These are phyloP conservation scores for Diphasiastrum complanatum DNA, from an alignment of 83 land plant species.

Conservation along the genomic window DNA sequence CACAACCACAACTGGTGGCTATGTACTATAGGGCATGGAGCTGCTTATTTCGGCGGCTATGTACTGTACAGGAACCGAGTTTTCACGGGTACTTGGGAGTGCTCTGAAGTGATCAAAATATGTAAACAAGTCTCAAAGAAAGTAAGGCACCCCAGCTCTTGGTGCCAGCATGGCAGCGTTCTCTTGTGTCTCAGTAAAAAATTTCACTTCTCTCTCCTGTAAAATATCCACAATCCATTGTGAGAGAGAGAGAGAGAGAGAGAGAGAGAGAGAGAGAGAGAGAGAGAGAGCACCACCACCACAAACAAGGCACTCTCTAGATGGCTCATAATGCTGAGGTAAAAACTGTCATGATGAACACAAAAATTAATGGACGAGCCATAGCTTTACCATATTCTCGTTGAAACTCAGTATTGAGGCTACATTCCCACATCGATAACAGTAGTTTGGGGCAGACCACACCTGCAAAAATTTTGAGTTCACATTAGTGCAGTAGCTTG, in stretches of 20 bases:
- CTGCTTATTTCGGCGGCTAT: no score
- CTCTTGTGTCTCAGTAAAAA: conserved; percentile 96
- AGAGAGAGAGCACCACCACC: neutral
- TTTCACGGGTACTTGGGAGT: no score
- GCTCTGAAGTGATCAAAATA: no score
- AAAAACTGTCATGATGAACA: neutral
- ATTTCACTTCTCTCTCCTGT: conserved; percentile 96
- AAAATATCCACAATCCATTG: no score
- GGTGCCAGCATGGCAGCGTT: conserved; percentile 98
- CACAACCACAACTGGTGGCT: no score
- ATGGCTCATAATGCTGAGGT: no score
- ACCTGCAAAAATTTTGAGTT: conserved; percentile 68
- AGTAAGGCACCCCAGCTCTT: conserved; percentile 88
- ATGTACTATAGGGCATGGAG: no score
- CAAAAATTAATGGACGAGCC: neutral
- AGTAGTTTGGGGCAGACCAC: conserved; percentile 99
- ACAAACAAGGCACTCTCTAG: conserved; percentile 9
- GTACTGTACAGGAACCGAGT: no score
- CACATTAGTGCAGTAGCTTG: no score
- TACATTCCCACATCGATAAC: conserved; percentile 98
- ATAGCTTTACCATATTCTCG: conserved; percentile 76
- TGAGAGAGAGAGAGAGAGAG: neutral
- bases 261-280: neutral
- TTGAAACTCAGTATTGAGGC: conserved; percentile 95
- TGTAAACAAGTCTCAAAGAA: no score